phyloP scores from a whole-genome alignment of 1,284 basidiomycete genomes.

The Papiliotrema laurentii region DNA sequence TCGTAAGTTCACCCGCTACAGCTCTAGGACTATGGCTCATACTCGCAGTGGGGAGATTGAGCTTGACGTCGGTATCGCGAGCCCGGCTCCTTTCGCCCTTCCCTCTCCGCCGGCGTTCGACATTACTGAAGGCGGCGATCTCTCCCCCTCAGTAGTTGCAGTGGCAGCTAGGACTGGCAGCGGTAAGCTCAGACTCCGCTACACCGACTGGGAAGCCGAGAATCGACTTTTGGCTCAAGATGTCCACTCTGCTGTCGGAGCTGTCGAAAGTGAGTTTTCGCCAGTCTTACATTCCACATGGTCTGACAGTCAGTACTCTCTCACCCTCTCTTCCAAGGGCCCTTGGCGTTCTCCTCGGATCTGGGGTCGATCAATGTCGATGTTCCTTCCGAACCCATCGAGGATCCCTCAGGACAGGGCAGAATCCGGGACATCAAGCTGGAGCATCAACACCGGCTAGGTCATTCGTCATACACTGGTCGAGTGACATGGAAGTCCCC shows the following conservation, averaged over 20 bases:
- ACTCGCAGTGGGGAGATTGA: conserved; percentile 11
- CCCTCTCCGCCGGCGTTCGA: background rate
- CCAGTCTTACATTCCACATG: background rate
- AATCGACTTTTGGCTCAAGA: conserved; percentile 8
- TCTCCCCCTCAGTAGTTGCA: background rate
- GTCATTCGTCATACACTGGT: too few relatives aligned
- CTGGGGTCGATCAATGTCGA: conserved; percentile 11
- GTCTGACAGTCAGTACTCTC: background rate
- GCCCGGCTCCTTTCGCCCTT: background rate
- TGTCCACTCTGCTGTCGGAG: conserved; percentile 5
- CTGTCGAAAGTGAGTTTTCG: conserved; percentile 10
- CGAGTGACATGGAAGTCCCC: too few relatives aligned
- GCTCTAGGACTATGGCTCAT: background rate
- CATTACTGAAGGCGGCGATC: background rate
- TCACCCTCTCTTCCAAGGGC: background rate
- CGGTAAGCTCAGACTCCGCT: conserved; percentile 5
- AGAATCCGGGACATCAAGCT: conserved; percentile 7
- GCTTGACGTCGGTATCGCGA: conserved; percentile 6
- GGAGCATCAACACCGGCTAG: conserved; percentile 1
- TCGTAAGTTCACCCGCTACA: background rate
- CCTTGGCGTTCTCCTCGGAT: background rate
- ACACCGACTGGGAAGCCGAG: conserved; percentile 14
- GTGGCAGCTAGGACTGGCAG: conserved; percentile 1
- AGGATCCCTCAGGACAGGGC: conserved; percentile 7
- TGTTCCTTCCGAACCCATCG: background rate